Percentiles rank a stretch among this genome's conserved stretches.
phyloP scores from a whole-genome alignment of 768 basidiomycete species.

The Serendipita sp. region DNA sequence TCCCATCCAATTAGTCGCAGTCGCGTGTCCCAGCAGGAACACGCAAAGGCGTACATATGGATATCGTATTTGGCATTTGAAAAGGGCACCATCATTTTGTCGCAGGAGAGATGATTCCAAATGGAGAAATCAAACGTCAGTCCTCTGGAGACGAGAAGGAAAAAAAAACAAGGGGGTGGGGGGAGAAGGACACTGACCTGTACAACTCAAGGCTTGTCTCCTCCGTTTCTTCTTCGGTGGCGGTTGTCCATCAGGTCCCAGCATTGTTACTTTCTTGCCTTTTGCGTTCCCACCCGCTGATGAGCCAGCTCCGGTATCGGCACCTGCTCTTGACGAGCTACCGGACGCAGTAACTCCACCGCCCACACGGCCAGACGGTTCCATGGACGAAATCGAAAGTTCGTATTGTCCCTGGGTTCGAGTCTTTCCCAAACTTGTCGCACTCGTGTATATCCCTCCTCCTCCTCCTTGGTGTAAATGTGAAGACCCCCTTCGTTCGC shows the following conservation, averaged over 20 bases:
- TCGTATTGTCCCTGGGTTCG: neutral
- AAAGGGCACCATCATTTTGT: too few relatives aligned
- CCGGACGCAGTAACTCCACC: neutral
- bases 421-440: neutral
- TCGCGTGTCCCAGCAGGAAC: too few relatives aligned
- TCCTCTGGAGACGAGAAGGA: too few relatives aligned
- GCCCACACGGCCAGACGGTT: neutral
- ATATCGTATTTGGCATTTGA: too few relatives aligned
- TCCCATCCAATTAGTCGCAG: too few relatives aligned
- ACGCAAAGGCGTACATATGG: too few relatives aligned
- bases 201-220: constrained; percentile 70
- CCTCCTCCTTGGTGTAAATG: neutral
- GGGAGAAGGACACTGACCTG: constrained; percentile 33
- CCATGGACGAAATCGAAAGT: neutral
- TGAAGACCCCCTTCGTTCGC: neutral
- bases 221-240: constrained; percentile 72
- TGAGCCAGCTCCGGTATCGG: too few relatives aligned
- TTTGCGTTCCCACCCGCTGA: neutral
- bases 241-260: neutral
- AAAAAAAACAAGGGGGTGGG: neutral
- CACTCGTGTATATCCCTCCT: neutral
- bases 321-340: too few relatives aligned
- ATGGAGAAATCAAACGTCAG: too few relatives aligned
- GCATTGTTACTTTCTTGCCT: neutral
- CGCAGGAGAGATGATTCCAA: too few relatives aligned